Conservation (phyloP, 305 asterid genomes). For the Rubia tinctorum region DNA sequence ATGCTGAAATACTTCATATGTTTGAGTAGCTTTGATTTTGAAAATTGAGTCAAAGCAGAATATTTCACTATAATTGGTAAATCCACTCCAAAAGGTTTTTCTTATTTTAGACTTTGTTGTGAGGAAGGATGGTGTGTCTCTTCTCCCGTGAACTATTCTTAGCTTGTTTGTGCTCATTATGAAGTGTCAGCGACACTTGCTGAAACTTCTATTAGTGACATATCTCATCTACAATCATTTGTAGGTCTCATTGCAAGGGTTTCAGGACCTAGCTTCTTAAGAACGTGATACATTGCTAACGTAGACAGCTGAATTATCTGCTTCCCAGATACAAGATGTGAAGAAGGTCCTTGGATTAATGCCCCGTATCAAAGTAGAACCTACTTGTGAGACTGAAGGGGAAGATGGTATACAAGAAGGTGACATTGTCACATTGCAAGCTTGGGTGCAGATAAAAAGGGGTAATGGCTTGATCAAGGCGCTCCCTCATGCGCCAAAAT, state of each 20-base stretch:
- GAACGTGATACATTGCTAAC: constrained; percentile 71
- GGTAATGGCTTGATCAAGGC: constrained; percentile 68
- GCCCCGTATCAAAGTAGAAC: constrained; percentile 64
- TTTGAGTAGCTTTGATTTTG: background rate
- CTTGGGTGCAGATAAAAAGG: constrained; percentile 81
- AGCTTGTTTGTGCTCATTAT: background rate
- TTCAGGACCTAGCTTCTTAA: constrained; percentile 48
- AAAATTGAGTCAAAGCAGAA: background rate
- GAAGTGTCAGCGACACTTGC: background rate
- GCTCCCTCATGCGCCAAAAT: constrained; percentile 70
- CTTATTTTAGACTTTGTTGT: background rate
- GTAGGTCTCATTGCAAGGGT: constrained; percentile 67
- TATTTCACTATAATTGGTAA: background rate
- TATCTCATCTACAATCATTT: constrained; percentile 16
- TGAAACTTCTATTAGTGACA: background rate
- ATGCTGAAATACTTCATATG: constrained; percentile 13
- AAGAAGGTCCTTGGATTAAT: constrained; percentile 77
- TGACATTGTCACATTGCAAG: constrained; percentile 71
- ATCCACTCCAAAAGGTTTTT: background rate
- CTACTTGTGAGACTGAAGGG: constrained; percentile 85
- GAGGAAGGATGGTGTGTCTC: background rate
- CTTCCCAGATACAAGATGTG: constrained; percentile 55
- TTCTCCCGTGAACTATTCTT: background rate
- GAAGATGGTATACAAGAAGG: constrained; percentile 94
- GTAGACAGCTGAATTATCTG: constrained; percentile 53